Percentiles rank a stretch among this genome's conserved stretches.
phyloP scores from a whole-genome alignment of 805 yeast genomes.

The Sugiyamaella smithiae region DNA sequence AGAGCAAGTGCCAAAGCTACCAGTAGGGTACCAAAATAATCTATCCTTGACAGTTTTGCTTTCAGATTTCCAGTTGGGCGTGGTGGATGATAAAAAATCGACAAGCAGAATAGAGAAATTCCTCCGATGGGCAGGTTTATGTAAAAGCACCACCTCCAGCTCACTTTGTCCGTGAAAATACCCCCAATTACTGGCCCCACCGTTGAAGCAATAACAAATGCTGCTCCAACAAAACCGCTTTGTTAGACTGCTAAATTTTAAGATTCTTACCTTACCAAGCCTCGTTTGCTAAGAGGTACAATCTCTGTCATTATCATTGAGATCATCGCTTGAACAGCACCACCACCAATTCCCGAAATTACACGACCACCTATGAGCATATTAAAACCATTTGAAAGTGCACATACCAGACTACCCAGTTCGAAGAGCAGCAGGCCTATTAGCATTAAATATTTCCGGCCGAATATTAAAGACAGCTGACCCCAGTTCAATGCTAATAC shows the following conservation, averaged over 20 bases:
- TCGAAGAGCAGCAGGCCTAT: constrained; percentile 54
- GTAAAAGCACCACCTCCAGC: constrained; percentile 80
- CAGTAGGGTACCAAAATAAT: constrained; percentile 48
- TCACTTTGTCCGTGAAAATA: constrained; percentile 52
- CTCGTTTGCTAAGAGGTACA: constrained; percentile 42
- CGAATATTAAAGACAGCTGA: constrained; percentile 37
- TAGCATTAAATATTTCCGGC: constrained; percentile 49
- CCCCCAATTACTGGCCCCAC: constrained; percentile 67
- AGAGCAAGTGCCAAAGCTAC: constrained; percentile 29
- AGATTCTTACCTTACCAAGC: constrained; percentile 15
- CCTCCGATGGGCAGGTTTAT: constrained; percentile 68
- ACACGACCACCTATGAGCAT: constrained; percentile 70
- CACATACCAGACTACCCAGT: constrained; percentile 59
- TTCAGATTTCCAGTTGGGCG: constrained; percentile 39
- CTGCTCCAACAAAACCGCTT: constrained; percentile 26
- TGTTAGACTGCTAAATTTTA: not conserved
- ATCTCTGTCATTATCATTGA: constrained; percentile 57
- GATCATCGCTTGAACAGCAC: constrained; percentile 59
- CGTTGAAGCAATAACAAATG: constrained; percentile 31
- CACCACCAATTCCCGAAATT: constrained; percentile 69
- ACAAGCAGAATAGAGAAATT: constrained; percentile 38
- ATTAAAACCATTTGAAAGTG: constrained; percentile 51
- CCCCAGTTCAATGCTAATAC: constrained; percentile 60
- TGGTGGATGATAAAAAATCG: constrained; percentile 48
- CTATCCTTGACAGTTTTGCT: constrained; percentile 43